Evolutionary conservation across 345 rosid species (phyloP).

Genomic region (Draba incana): DNA sequence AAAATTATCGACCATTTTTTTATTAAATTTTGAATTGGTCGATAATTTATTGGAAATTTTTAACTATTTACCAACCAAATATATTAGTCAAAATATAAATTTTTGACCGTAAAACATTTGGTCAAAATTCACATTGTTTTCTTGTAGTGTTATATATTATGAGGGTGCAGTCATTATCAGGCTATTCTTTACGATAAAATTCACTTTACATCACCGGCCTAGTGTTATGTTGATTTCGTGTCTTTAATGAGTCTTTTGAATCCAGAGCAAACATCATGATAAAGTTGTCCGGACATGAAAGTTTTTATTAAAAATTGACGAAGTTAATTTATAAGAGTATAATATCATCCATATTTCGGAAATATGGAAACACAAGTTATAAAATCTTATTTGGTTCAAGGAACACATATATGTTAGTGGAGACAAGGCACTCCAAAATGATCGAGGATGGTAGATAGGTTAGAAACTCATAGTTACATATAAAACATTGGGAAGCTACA

Average conservation of each 20-base stretch:
- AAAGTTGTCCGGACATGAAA: conserved; percentile 14
- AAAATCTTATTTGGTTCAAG: neutral
- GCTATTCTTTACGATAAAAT: conserved; percentile 29
- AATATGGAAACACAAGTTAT: neutral
- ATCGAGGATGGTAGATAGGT: neutral
- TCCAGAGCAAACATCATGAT: conserved; percentile 24
- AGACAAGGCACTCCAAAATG: neutral
- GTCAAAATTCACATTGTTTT: too few species aligned
- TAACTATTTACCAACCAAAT: too few species aligned
- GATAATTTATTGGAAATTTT: too few species aligned
- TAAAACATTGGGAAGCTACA: neutral
- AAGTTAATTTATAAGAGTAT: neutral
- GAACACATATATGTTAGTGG: neutral
- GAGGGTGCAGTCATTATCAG: conserved; percentile 15
- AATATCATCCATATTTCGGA: neutral
- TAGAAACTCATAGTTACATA: neutral
- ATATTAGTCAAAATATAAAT: too few species aligned
- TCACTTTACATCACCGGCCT: conserved; percentile 40
- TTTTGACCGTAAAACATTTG: too few species aligned
- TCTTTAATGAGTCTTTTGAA: conserved; percentile 24
- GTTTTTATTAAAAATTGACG: neutral
- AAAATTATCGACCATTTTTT: too few species aligned
- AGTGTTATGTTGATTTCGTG: conserved; percentile 32
- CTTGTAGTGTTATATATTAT: neutral
- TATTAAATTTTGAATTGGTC: too few species aligned